Conservation (phyloP, 2,329 filamentous ascomycete genomes). For the Fonsecaea nubica region DNA sequence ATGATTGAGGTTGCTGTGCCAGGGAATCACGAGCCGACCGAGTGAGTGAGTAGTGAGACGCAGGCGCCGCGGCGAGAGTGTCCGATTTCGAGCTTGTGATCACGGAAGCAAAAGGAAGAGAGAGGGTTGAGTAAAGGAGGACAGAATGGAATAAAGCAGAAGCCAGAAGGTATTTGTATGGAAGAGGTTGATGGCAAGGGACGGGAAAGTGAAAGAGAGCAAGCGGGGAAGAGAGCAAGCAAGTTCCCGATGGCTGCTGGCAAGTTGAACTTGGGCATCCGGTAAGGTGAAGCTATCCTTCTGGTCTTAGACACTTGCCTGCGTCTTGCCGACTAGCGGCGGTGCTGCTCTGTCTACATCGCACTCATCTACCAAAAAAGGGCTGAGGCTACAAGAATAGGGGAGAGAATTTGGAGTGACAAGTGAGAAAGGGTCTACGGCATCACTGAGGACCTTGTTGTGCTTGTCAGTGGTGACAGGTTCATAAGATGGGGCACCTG, state of each 20-base stretch:
- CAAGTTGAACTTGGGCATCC: too few relatives aligned
- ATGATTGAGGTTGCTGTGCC: conserved; percentile 19
- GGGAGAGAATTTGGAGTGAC: not conserved
- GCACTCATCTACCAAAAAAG: not conserved
- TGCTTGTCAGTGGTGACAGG: too few relatives aligned
- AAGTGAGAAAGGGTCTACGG: too few relatives aligned
- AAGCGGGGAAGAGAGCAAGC: not conserved
- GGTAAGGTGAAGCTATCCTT: not conserved
- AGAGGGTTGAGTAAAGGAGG: not conserved
- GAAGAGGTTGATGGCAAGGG: not conserved
- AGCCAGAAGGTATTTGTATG: not conserved
- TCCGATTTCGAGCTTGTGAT: not conserved
- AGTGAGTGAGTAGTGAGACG: not conserved
- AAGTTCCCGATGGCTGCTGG: not conserved
- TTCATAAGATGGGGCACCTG: not conserved
- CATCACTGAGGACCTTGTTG: too few relatives aligned
- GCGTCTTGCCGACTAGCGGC: not conserved
- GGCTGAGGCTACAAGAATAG: not conserved
- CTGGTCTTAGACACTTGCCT: not conserved
- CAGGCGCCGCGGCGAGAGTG: not conserved
- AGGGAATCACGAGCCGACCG: not conserved
- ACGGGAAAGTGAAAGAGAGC: not conserved
- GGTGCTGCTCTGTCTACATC: not conserved
- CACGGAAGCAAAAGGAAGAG: not conserved
- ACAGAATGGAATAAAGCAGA: not conserved